Conservation (phyloP, 1,139 yeast species). For the Nakaseomyces kungkrabaensis region DNA sequence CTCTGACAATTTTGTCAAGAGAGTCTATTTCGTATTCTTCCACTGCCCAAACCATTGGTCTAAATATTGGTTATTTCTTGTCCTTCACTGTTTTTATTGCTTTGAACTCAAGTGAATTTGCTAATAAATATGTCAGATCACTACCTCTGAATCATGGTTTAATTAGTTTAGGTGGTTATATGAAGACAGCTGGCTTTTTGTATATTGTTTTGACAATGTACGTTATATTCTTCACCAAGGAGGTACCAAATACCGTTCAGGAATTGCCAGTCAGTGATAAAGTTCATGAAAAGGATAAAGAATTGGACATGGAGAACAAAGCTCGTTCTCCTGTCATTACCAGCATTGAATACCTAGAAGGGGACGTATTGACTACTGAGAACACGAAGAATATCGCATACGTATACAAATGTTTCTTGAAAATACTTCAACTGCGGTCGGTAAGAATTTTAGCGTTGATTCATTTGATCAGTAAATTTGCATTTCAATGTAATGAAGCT, state of each 20-base stretch:
- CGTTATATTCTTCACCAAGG: conserved; percentile 49
- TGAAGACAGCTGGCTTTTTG: conserved; percentile 66
- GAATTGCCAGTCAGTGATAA: conserved; percentile 29
- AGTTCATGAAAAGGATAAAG: conserved; percentile 27
- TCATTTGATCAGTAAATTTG: conserved; percentile 74
- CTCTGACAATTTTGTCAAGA: conserved; percentile 72
- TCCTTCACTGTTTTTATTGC: conserved; percentile 89
- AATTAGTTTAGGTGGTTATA: conserved; percentile 62
- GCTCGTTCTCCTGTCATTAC: neutral
- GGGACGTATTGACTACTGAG: conserved; percentile 23
- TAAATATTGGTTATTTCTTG: conserved; percentile 85
- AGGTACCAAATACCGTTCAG: conserved; percentile 41
- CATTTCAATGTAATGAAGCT: conserved; percentile 92
- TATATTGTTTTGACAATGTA: conserved; percentile 60
- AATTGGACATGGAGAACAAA: conserved; percentile 18
- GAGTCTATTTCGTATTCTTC: conserved; percentile 86
- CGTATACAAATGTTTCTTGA: conserved; percentile 70
- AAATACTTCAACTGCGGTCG: conserved; percentile 65
- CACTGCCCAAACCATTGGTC: conserved; percentile 93
- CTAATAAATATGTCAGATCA: conserved; percentile 67
- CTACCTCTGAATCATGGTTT: conserved; percentile 57
- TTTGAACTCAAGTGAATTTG: conserved; percentile 84
- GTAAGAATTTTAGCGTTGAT: conserved; percentile 67
- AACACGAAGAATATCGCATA: conserved; percentile 28
- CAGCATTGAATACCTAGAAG: conserved; percentile 12